These are phyloP conservation scores for Trichoderma afroharzianum DNA, from an alignment of 2,329 filamentous ascomycete genomes.

Conservation along the genomic window DNA sequence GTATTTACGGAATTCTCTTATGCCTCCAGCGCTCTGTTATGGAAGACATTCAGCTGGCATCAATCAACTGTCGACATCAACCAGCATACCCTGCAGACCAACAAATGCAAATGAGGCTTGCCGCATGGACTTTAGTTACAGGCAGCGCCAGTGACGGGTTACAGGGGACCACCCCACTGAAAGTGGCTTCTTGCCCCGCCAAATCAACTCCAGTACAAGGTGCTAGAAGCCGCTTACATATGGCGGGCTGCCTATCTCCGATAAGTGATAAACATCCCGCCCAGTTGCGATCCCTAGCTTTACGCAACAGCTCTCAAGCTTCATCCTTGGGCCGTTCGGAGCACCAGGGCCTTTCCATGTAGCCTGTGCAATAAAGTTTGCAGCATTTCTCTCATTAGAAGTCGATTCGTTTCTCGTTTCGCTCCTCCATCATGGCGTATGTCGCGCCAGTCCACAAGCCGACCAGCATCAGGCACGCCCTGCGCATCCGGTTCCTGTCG, in stretches of 20 bases:
- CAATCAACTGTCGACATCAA: too few relatives aligned
- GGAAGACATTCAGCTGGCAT: neutral
- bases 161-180: constrained; percentile 22
- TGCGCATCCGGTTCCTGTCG: constrained; percentile 73
- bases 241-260: constrained; percentile 16
- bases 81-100: neutral
- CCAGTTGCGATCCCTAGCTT: neutral
- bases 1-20: neutral
- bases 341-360: constrained; percentile 18
- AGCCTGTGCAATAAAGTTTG: constrained; percentile 23
- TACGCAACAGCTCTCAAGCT: constrained; percentile 4
- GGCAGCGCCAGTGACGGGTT: neutral
- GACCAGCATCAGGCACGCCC: constrained; percentile 84
- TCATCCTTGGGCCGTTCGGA: neutral
- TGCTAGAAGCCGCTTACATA: constrained; percentile 23
- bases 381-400: neutral
- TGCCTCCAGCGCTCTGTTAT: neutral
- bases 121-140: neutral
- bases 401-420: neutral
- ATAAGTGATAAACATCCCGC: neutral
- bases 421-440: constrained; percentile 71
- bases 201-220: constrained; percentile 17
- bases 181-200: constrained; percentile 13
- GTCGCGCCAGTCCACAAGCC: constrained; percentile 89
- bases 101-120: neutral